Conservation (phyloP, 768 basidiomycete genomes). For the Boletus huronensis region DNA sequence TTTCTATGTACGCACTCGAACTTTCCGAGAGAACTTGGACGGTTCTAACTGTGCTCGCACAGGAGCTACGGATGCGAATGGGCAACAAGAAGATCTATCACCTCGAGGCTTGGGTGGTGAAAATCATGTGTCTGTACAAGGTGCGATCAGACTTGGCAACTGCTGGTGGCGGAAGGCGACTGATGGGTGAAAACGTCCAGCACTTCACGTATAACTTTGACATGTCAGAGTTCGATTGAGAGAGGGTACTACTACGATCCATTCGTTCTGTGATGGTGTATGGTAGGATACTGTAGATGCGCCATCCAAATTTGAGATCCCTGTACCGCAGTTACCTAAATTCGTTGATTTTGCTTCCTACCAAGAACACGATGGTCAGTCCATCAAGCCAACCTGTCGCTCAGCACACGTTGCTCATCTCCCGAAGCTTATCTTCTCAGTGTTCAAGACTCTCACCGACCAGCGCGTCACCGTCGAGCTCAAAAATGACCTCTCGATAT, state of each 20-base stretch:
- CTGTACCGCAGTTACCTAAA: conserved; percentile 1
- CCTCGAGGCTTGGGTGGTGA: conserved; percentile 95
- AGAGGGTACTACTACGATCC: not conserved
- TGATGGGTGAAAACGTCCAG: conserved; percentile 10
- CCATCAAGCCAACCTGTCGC: not conserved
- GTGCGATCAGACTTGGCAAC: conserved; percentile 32
- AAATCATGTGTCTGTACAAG: conserved; percentile 91
- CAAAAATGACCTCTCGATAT: conserved; percentile 98
- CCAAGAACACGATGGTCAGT: conserved; percentile 26
- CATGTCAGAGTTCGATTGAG: conserved; percentile 35
- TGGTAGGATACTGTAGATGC: not conserved
- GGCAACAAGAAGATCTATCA: conserved; percentile 95
- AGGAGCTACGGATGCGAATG: conserved; percentile 96
- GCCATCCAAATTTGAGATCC: too few relatives aligned
- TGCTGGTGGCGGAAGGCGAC: not conserved
- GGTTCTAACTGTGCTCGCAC: conserved; percentile 4
- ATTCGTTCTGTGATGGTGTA: not conserved
- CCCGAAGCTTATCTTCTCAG: conserved; percentile 82
- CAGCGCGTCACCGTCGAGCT: conserved; percentile 96
- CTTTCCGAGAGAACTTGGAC: not conserved
- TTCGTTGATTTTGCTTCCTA: not conserved
- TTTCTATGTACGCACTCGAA: conserved; percentile 67
- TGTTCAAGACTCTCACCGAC: conserved; percentile 98
- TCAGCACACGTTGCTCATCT: conserved; percentile 7
- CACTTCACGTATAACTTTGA: conserved; percentile 33